Evolutionary conservation across 2,329 filamentous ascomycete species (phyloP), one percentile per base, ranked within the genome.

Genomic region (Colletotrichum destructivum): DNA sequence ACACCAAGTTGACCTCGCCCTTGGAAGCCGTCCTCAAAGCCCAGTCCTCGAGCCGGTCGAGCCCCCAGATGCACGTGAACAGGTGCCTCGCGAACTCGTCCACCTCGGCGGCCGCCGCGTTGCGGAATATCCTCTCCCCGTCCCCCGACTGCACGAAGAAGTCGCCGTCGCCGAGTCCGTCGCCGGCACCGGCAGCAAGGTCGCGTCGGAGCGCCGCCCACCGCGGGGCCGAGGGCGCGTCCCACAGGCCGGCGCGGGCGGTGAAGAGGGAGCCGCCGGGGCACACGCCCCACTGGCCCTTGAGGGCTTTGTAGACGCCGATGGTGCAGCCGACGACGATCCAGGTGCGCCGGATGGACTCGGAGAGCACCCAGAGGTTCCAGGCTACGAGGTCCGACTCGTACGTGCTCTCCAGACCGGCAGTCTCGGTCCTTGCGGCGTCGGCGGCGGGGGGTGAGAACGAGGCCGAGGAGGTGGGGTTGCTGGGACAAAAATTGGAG

Each of bases 361-460:
- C 79, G 3, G 78, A 74, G 1, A 81, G 59, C 23, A 81, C 75
- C 79, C 79, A 81, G 4, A 78, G 74, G 42, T 79, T 74, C 78
- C 78, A 80, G 35, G 66, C 38, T 13, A 63, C 8, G 38, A 63
- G 35, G 35, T 69, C 49, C 9, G 26, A n/a, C 74, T 78, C 65
- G 46, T 62, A 67, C 7, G 42, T 40, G 26, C 11, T 26, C 52
- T 35, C 31, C 31, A 8, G 31, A 2, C 31, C 31, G 31, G 31
- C 1, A 8, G 31, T 35, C 16, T 11, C 49, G 16, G 55, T 47
- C n/a, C 44, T 7, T 6, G 38, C 26, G 7, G 59, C 46, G 23
- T 21, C 46, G 18, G 35, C 15, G 21, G 15, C 47, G 5, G 12
- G 21, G 16, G 61, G 18, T 16, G n/a, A 18, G 12, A n/a, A 6